Evolutionary conservation across 306 rosid genomes (phyloP), one percentile per base, ranked within the genome.

Genomic region (Casuarina glauca): DNA sequence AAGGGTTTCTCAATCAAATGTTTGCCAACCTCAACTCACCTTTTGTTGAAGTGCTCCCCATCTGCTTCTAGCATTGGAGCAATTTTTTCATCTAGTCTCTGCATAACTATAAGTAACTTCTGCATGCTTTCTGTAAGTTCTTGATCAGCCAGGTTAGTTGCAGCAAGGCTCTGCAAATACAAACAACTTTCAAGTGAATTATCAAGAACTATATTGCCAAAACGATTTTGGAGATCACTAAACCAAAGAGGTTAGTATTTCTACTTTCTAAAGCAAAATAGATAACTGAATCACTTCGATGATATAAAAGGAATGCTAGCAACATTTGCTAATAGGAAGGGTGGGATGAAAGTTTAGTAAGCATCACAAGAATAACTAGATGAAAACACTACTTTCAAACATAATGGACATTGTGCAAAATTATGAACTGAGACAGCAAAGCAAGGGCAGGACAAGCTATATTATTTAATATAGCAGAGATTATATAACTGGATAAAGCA

Each of bases 41-140:
- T 93, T 82, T 86, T 86, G 81, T 80, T 95, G 89, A 95, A 95
- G 79, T 82, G 93, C 80, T 86, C 97, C 75, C 99, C 99, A 75
- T 95, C 99, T 10, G 92, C 87, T 76, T 95, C 94, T 19, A 93
- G 90, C 97, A 91, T 90, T 15, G 95, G 92, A 71, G 91, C 96
- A 80, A 95, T 93, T 84, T 93, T 93, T 64, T 87, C 83, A 58
- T 95, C 99, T n/a, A 95, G 93, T 76, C 97, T 90, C 82, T 87
- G 97, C 99, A 95, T 95, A 73, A 95, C 97, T 61, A 95, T 89
- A 57, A 95, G 96, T 48, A 95, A 89, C 91, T 86, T 95, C 83
- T 95, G 97, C 97, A 95, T 91, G 82, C 96, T 89, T 68, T 93
- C 97, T 32, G 96, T 88, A 73, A 95, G 97, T 58, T 93, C 94